These are phyloP conservation scores for Secale cereale DNA, from an alignment of 176 grass and related monocot genomes.

Conservation along the genomic window DNA sequence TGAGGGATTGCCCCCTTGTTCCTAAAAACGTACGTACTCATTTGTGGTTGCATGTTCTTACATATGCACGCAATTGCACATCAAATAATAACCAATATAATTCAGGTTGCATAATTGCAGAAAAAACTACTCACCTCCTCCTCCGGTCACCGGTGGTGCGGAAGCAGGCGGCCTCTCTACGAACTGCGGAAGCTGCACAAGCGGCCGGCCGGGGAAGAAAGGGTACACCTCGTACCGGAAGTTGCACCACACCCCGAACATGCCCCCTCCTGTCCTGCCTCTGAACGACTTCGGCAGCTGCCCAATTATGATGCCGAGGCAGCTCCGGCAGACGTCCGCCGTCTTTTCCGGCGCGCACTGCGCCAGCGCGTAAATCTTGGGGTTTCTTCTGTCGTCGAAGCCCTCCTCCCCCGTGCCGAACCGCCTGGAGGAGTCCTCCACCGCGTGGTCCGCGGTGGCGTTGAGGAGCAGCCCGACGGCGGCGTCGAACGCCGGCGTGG, in stretches of 20 bases:
- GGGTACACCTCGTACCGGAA: conserved; percentile 45
- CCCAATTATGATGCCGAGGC: background rate
- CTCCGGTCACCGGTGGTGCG: background rate
- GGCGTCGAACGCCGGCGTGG: background rate
- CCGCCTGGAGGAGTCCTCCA: background rate
- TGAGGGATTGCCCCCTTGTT: background rate
- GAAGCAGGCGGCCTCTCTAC: background rate
- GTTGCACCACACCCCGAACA: conserved; percentile 45
- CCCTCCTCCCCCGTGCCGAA: conserved; percentile 41
- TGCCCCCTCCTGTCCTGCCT: conserved; percentile 9
- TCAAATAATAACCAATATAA: background rate
- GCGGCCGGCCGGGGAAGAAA: conserved; percentile 41
- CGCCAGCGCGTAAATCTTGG: conserved; percentile 40
- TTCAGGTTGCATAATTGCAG: background rate
- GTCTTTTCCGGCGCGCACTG: conserved; percentile 49
- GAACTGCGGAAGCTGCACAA: conserved; percentile 28
- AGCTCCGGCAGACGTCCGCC: conserved; percentile 19
- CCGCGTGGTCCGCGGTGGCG: conserved; percentile 28
- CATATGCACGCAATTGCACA: background rate
- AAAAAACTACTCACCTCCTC: background rate
- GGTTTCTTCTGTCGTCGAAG: background rate
- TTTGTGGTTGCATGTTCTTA: background rate
- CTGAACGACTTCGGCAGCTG: background rate
- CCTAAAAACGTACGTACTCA: background rate
- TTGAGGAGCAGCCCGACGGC: conserved; percentile 27